Percentiles rank a stretch among this genome's conserved stretches.
phyloP scores from a whole-genome alignment of 352 stramenopile species.

The Phytophthora capsici region DNA sequence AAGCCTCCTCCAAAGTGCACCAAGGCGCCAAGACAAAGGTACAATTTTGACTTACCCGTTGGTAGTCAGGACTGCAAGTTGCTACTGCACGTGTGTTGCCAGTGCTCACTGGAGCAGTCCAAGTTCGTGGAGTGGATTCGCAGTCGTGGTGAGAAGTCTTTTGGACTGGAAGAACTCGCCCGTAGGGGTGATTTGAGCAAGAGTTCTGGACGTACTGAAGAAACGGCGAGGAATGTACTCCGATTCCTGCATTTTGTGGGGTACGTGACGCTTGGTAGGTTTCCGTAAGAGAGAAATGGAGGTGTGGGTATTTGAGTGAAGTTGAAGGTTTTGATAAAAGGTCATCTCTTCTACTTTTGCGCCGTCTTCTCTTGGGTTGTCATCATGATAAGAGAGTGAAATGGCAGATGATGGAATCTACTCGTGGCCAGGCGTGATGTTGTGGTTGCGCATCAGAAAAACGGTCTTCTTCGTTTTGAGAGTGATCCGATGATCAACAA shows the following conservation, averaged over 20 bases:
- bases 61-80: conserved; percentile 34
- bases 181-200: conserved; percentile 4
- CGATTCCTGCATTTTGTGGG: conserved; percentile 59
- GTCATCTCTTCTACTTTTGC: neutral
- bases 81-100: conserved; percentile 56
- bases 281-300: neutral
- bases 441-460: conserved; percentile 62
- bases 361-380: too few relatives aligned
- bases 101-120: conserved; percentile 51
- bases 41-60: conserved; percentile 46
- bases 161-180: conserved; percentile 41
- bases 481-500: conserved; percentile 41
- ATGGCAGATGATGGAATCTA: neutral
- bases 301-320: neutral
- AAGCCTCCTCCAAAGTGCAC: conserved; percentile 48
- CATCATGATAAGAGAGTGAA: neutral
- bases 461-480: conserved; percentile 61
- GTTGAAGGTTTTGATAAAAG: neutral
- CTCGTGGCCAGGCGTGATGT: conserved; percentile 1
- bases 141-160: conserved; percentile 11
- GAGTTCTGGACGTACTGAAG: conserved; percentile 17
- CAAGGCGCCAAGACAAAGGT: conserved; percentile 44
- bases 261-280: neutral
- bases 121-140: conserved; percentile 68
- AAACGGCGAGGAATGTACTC: conserved; percentile 48